These are phyloP conservation scores for Malassezia furfur DNA, from an alignment of 1,284 basidiomycete genomes.

Conservation along the genomic window DNA sequence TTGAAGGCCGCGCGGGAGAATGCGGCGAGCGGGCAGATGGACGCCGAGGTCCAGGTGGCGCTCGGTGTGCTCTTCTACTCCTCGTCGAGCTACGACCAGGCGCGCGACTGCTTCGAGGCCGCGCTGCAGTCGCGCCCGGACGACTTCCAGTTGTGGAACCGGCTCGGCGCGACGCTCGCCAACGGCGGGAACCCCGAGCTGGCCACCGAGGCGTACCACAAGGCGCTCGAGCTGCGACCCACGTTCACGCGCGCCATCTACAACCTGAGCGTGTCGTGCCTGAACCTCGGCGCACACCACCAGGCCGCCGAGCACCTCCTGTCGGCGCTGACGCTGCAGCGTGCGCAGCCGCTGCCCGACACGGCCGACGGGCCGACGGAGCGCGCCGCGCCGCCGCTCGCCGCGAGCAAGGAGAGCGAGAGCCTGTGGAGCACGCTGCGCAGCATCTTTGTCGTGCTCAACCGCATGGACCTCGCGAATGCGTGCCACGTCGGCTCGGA, in stretches of 20 bases:
- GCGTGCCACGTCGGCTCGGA: conserved; percentile 52
- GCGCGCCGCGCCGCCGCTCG: conserved; percentile 25
- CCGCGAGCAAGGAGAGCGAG: conserved; percentile 41
- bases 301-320: conserved; percentile 96
- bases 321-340: conserved; percentile 75
- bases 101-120: conserved; percentile 80
- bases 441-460: conserved; percentile 53
- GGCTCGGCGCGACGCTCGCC: conserved; percentile 85
- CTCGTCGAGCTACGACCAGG: conserved; percentile 65
- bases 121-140: conserved; percentile 69
- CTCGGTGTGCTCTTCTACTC: conserved; percentile 90
- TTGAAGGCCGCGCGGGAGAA: conserved; percentile 66
- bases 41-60: conserved; percentile 86
- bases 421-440: conserved; percentile 88
- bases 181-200: conserved; percentile 89
- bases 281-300: conserved; percentile 89
- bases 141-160: conserved; percentile 95
- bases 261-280: conserved; percentile 89
- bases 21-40: conserved; percentile 56
- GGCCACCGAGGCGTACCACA: conserved; percentile 84
- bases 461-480: conserved; percentile 54
- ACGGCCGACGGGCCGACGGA: conserved; percentile 25
- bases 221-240: conserved; percentile 83
- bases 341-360: conserved; percentile 46
- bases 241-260: conserved; percentile 96